phyloP scores from a whole-genome alignment of 164 flowering plant species.

The Warburgia ugandensis region DNA sequence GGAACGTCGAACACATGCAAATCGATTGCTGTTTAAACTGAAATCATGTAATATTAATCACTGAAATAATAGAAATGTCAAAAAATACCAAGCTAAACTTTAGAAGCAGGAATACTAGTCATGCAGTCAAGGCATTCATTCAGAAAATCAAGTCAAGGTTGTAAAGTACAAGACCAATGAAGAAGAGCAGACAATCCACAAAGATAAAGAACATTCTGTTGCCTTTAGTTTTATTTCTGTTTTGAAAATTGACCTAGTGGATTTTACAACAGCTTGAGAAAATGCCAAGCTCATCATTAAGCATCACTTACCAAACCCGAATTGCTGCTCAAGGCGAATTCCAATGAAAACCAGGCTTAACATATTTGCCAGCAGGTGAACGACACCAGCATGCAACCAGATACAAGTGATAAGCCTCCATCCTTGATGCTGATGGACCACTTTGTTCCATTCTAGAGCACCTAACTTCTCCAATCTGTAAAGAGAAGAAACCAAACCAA shows the following conservation, averaged over 20 bases:
- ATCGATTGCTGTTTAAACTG: background rate
- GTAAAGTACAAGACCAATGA: background rate
- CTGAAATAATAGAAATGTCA: background rate
- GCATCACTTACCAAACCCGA: conserved; percentile 68
- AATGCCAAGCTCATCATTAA: background rate
- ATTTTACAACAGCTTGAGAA: background rate
- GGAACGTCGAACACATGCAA: background rate
- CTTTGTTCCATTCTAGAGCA: conserved; percentile 49
- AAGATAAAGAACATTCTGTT: background rate
- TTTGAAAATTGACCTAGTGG: background rate
- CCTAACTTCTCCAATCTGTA: conserved; percentile 69
- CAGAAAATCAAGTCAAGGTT: background rate
- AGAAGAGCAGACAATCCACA: background rate
- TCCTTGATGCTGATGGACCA: conserved; percentile 56
- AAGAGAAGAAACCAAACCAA: conserved; percentile 1
- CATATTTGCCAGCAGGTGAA: conserved; percentile 80
- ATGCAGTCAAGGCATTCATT: background rate
- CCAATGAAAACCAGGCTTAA: conserved; percentile 68
- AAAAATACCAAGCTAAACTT: background rate
- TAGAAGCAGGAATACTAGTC: background rate
- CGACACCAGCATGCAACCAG: conserved; percentile 83
- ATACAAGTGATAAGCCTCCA: conserved; percentile 82
- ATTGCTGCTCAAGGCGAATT: conserved; percentile 82
- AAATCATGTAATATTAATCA: background rate
- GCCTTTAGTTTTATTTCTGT: background rate